A percentile compares a stretch with the other conserved stretches of the same genome.
phyloP scores from a whole-genome alignment of 2,329 filamentous ascomycete species.

The Aspergillus eucalypticola region DNA sequence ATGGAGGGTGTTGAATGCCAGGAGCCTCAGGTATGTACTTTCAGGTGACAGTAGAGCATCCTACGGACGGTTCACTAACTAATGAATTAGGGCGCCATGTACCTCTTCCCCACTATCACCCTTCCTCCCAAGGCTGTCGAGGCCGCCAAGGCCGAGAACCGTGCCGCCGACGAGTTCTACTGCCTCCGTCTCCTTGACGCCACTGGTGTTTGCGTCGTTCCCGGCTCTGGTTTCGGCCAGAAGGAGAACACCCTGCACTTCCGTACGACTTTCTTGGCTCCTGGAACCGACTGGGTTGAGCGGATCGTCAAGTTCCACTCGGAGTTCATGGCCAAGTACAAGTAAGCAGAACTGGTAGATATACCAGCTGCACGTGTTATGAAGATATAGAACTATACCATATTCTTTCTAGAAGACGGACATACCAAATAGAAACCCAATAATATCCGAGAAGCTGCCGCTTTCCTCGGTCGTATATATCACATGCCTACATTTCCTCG shows the following conservation, averaged over 20 bases:
- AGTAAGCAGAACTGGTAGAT: slow-evolving; percentile 16
- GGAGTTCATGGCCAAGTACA: slow-evolving; percentile 82
- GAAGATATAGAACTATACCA: slow-evolving; percentile 9
- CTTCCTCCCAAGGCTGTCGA: slow-evolving; percentile 74
- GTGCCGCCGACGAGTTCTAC: slow-evolving; percentile 88
- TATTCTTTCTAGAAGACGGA: not conserved
- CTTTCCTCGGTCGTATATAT: no score
- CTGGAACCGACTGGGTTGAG: slow-evolving; percentile 91
- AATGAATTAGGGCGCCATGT: slow-evolving; percentile 78
- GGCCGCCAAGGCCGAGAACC: slow-evolving; percentile 72
- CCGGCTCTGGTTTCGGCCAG: slow-evolving; percentile 91
- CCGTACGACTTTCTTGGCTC: slow-evolving; percentile 93
- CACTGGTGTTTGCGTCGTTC: slow-evolving; percentile 91
- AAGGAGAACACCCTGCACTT: slow-evolving; percentile 90
- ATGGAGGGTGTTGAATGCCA: slow-evolving; percentile 97
- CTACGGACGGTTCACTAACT: not conserved
- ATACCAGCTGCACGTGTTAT: slow-evolving; percentile 2
- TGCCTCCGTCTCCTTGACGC: slow-evolving; percentile 86
- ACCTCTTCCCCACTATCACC: slow-evolving; percentile 93
- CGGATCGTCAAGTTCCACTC: slow-evolving; percentile 86
- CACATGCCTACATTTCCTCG: no score
- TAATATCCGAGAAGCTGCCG: not conserved
- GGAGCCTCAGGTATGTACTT: slow-evolving; percentile 63
- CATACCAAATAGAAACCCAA: not conserved
- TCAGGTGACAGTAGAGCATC: not conserved